Evolutionary conservation across 345 rosid genomes (phyloP).

Genomic region (Durio zibethinus): DNA sequence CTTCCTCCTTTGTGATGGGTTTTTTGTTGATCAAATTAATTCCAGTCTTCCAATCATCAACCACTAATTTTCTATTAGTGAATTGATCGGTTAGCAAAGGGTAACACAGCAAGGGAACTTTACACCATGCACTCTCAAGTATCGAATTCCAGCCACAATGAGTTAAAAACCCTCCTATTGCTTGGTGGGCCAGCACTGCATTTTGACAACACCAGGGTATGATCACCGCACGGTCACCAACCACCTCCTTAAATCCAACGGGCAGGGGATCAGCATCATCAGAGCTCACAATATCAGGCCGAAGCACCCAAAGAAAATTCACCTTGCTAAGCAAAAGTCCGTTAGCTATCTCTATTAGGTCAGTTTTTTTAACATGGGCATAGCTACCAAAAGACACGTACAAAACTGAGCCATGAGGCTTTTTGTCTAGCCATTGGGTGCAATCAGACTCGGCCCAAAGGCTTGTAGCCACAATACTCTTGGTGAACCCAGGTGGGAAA

Average conservation of each 20-base stretch:
- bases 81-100: slow-evolving; percentile 82
- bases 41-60: slow-evolving; percentile 82
- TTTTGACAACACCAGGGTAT: slow-evolving; percentile 74
- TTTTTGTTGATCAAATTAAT: slow-evolving; percentile 44
- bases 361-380: slow-evolving; percentile 53
- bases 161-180: slow-evolving; percentile 72
- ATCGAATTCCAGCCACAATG: slow-evolving; percentile 93
- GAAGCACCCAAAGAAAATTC: slow-evolving; percentile 78
- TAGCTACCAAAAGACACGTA: slow-evolving; percentile 80
- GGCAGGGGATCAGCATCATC: slow-evolving; percentile 54
- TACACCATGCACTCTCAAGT: slow-evolving; percentile 64
- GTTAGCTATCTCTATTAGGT: slow-evolving; percentile 54
- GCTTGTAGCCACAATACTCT: slow-evolving; percentile 53
- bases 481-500: slow-evolving; percentile 45
- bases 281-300: slow-evolving; percentile 75
- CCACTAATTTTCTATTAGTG: slow-evolving; percentile 72
- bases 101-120: slow-evolving; percentile 61
- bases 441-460: slow-evolving; percentile 86
- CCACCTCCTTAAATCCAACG: slow-evolving; percentile 37
- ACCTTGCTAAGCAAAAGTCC: slow-evolving; percentile 56
- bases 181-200: slow-evolving; percentile 49
- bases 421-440: slow-evolving; percentile 68
- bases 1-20: slow-evolving; percentile 38
- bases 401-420: slow-evolving; percentile 59
- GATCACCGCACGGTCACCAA: slow-evolving; percentile 48